Evolutionary conservation across 148 eudicot species (phyloP).

Genomic region (Polygonum maritimum): DNA sequence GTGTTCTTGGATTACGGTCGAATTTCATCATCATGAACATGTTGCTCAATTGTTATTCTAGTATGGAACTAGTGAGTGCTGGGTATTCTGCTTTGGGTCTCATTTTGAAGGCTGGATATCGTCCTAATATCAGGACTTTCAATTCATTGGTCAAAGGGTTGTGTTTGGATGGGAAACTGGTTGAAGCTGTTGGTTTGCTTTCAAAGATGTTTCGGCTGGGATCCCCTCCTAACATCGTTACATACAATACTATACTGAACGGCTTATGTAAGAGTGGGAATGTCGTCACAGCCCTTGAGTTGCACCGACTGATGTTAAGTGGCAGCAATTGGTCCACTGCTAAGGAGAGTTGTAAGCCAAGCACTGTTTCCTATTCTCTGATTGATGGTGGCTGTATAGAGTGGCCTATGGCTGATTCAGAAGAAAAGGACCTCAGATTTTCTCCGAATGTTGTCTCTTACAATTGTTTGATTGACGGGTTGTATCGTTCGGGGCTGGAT

Average conservation of each 20-base stretch:
- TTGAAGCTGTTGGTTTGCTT: conserved; percentile 13
- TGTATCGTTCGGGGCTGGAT: neutral
- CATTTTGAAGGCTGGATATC: conserved; percentile 19
- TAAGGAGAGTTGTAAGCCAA: too few species aligned
- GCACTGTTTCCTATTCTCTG: neutral
- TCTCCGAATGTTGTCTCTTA: too few species aligned
- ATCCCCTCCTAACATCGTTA: conserved; percentile 14
- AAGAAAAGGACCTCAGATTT: neutral
- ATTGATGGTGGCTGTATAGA: neutral
- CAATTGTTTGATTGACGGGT: too few species aligned
- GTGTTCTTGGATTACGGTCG: neutral
- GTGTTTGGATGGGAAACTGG: conserved; percentile 14
- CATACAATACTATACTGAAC: conserved; percentile 15
- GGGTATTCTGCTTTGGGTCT: conserved; percentile 18
- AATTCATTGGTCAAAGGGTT: conserved; percentile 19
- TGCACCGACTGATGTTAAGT: neutral
- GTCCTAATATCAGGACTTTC: conserved; percentile 10
- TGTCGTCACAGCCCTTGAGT: conserved; percentile 10
- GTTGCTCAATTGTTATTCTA: conserved; percentile 23
- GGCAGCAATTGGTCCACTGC: too few species aligned
- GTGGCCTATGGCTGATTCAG: neutral
- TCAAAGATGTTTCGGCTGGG: conserved; percentile 16
- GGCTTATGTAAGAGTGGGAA: conserved; percentile 21
- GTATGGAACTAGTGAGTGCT: conserved; percentile 13
- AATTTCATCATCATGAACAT: conserved; percentile 16